Evolutionary conservation across 495 filamentous ascomycete genomes (phyloP), one percentile per base, ranked within the genome.

Genomic region (Aspergillus carlsbadensis): DNA sequence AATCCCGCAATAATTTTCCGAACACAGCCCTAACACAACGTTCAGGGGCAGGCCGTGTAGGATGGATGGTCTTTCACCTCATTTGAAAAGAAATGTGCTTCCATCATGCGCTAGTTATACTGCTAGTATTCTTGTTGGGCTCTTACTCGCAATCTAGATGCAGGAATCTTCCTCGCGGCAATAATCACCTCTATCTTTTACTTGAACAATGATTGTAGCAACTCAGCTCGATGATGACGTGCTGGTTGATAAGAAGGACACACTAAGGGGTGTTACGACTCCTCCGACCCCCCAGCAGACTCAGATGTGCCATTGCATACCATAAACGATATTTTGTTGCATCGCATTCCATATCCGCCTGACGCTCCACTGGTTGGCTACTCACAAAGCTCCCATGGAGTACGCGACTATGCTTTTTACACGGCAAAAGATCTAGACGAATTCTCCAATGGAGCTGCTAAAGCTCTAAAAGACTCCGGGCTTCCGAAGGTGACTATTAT

Each of bases 341-440:
- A 57, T 8, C 58, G 53, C 13, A 10, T 61, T 17, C 34, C 39
- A 22, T 31, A 42, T 5, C 40, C 52, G 18, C 54, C 54, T 18
- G 48, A 61, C 31, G 22, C 39, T 24, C 58, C 53, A 0, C 53
- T 61, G 10, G 54, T 57, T 48, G 58, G 53, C 18, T 61, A 61
- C 33, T 53, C 58, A n/a, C 22, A 52, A 21, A 61, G 54, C 26
- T 43, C 48, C 3, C 54, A 61, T 44, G 53, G 58, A 10, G 13
- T 57, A 5, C 47, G 33, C 17, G 58, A 61, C 42, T 61, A 61
- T 29, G 42, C 40, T 0, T 61, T 46, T 26, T 61, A 61, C 48
- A 53, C 53, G 6, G 47, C 58, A 1, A 56, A 20, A 29, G 53
- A 61, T 15, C 37, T 61, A 24, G 58, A 56, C 20, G 14, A 52